phyloP scores from a whole-genome alignment of 805 yeast genomes.

The Ogataea trehalophila region DNA sequence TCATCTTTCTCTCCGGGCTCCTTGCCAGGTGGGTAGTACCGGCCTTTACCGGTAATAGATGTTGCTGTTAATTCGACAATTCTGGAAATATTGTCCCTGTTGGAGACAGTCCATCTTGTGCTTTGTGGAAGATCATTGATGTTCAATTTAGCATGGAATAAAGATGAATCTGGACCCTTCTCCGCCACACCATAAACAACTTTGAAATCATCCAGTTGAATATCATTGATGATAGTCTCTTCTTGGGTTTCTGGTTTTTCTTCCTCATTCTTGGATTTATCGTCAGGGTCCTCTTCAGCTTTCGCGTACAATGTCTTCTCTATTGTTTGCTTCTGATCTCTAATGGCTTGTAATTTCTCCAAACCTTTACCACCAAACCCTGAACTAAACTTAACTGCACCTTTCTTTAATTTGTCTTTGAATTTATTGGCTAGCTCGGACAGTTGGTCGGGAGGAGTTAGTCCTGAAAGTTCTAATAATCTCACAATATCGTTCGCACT shows the following conservation, averaged over 20 bases:
- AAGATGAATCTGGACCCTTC: slow-evolving; percentile 40
- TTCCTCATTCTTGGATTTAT: slow-evolving; percentile 19
- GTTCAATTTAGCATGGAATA: slow-evolving; percentile 62
- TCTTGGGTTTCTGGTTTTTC: slow-evolving; percentile 23
- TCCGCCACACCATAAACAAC: slow-evolving; percentile 41
- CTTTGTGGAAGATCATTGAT: slow-evolving; percentile 83
- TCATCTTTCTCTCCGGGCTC: slow-evolving; percentile 52
- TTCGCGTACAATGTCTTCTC: slow-evolving; percentile 47
- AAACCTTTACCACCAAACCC: slow-evolving; percentile 96
- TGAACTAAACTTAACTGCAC: slow-evolving; percentile 54
- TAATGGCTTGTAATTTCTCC: slow-evolving; percentile 62
- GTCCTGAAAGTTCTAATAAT: slow-evolving; percentile 57
- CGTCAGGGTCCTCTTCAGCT: slow-evolving; percentile 13
- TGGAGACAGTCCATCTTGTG: slow-evolving; percentile 74
- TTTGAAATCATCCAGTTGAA: slow-evolving; percentile 37
- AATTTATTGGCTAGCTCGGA: slow-evolving; percentile 49
- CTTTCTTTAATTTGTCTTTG: slow-evolving; percentile 55
- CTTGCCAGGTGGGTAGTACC: slow-evolving; percentile 60
- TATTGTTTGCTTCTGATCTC: slow-evolving; percentile 45
- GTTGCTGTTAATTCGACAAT: slow-evolving; percentile 69
- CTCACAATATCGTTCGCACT: slow-evolving; percentile 65
- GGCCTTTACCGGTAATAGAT: slow-evolving; percentile 79
- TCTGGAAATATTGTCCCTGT: slow-evolving; percentile 55
- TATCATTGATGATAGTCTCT: slow-evolving; percentile 6
- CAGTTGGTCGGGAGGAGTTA: slow-evolving; percentile 49